A percentile compares a stretch with the other conserved stretches of the same genome.
These are phyloP conservation scores for Macrophomina phaseolina DNA, from an alignment of 2,329 filamentous ascomycete genomes.

Conservation along the genomic window DNA sequence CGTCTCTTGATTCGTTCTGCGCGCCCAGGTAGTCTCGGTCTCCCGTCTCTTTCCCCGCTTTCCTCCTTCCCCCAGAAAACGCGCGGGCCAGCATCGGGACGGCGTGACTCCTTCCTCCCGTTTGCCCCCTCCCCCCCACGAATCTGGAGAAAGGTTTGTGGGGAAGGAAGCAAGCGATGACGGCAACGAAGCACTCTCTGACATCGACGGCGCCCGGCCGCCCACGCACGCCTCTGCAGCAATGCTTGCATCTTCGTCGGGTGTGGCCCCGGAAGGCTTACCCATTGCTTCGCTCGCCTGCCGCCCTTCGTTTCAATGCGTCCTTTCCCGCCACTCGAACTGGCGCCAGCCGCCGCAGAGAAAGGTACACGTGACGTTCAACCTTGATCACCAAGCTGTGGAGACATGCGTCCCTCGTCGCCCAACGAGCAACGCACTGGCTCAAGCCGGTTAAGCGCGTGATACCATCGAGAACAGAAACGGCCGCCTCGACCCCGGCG, in stretches of 20 bases:
- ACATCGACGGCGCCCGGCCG: conserved; percentile 2
- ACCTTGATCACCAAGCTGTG: neutral
- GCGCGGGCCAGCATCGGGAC: conserved; percentile 4
- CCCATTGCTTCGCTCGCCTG: too few relatives aligned
- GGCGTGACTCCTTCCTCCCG: too few relatives aligned
- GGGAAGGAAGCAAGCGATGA: neutral
- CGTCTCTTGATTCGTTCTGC: conserved; percentile 1
- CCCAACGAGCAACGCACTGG: too few relatives aligned
- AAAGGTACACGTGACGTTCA: neutral
- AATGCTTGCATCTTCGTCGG: neutral
- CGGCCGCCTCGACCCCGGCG: neutral
- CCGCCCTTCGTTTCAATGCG: too few relatives aligned
- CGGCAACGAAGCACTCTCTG: neutral
- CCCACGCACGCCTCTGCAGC: neutral
- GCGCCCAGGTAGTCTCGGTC: neutral
- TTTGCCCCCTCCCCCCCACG: neutral
- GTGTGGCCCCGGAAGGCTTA: too few relatives aligned
- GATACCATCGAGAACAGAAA: neutral
- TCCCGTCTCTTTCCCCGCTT: conserved; percentile 1
- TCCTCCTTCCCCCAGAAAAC: conserved; percentile 8
- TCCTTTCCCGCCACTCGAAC: neutral
- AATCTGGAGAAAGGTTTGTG: neutral
- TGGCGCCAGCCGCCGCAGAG: neutral
- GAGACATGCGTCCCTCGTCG: neutral
- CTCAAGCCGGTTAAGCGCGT: neutral